Evolutionary conservation across 2,329 filamentous ascomycete genomes (phyloP).

Genomic region (Arthrobotrys conoides): DNA sequence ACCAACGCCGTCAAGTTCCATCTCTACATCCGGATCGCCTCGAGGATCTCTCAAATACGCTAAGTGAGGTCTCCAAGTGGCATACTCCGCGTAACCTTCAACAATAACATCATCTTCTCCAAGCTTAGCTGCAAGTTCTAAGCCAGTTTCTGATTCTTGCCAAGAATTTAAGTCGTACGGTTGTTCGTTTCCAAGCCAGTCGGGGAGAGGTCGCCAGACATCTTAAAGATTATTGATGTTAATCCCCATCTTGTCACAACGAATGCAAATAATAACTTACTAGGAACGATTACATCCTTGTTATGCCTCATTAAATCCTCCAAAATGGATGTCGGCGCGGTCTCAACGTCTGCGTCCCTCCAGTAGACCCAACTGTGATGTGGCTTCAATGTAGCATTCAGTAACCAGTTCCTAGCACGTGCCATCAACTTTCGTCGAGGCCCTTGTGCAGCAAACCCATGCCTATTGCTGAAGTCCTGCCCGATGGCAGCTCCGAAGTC

Average conservation of each 20-base stretch:
- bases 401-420: slow-evolving; percentile 94
- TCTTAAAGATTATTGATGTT: slow-evolving; percentile 71
- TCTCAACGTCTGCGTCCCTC: slow-evolving; percentile 98
- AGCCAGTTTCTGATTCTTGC: slow-evolving; percentile 98
- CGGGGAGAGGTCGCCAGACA: slow-evolving; percentile 97
- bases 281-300: slow-evolving; percentile 98
- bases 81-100: slow-evolving; percentile 98
- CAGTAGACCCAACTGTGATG: slow-evolving; percentile 99
- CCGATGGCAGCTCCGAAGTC: slow-evolving; percentile 98
- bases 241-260: slow-evolving; percentile 57
- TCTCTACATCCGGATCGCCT: slow-evolving; percentile 98
- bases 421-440: slow-evolving; percentile 96
- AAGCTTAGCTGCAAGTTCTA: slow-evolving; percentile 91
- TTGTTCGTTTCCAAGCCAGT: slow-evolving; percentile 98
- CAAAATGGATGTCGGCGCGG: slow-evolving; percentile 93
- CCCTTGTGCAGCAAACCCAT: slow-evolving; percentile 96
- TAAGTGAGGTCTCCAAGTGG: slow-evolving; percentile 96
- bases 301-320: slow-evolving; percentile 99
- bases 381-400: slow-evolving; percentile 91
- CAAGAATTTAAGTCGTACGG: slow-evolving; percentile 98
- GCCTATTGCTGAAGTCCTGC: slow-evolving; percentile 96
- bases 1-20: slow-evolving; percentile 98
- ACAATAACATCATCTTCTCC: slow-evolving; percentile 99
- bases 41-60: slow-evolving; percentile 97
- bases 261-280: slow-evolving; percentile 72